Percentiles rank a stretch among this genome's conserved stretches.
phyloP scores from a whole-genome alignment of 805 yeast genomes.

The Metschnikowia picachoensis region DNA sequence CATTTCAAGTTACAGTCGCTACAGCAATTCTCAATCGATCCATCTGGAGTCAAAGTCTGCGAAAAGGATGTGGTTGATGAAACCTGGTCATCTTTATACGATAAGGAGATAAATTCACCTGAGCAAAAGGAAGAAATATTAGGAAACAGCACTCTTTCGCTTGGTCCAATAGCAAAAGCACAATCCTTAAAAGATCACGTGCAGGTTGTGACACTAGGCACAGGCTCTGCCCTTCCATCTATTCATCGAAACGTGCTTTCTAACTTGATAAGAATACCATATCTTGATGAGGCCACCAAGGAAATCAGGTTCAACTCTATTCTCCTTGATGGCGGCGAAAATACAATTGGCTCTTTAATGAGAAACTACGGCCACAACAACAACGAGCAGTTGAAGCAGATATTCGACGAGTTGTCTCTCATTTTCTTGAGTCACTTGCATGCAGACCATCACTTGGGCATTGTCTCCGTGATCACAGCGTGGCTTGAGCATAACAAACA shows the following conservation, averaged over 20 bases:
- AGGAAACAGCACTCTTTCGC: conserved; percentile 18
- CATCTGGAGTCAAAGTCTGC: conserved; percentile 22
- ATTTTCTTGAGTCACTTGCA: conserved; percentile 85
- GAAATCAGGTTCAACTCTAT: conserved; percentile 39
- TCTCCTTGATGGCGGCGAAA: conserved; percentile 93
- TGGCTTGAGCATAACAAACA: conserved; percentile 52
- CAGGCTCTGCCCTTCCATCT: conserved; percentile 90
- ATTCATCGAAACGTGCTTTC: conserved; percentile 81
- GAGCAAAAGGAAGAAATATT: conserved; percentile 18
- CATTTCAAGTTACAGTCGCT: conserved; percentile 27
- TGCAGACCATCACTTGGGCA: conserved; percentile 95
- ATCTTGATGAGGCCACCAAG: conserved; percentile 16
- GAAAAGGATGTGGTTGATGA: conserved; percentile 14
- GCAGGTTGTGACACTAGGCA: conserved; percentile 77
- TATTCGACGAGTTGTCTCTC: conserved; percentile 59
- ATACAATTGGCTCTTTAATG: conserved; percentile 68
- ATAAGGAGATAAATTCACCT: conserved; percentile 18
- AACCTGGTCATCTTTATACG: conserved; percentile 32
- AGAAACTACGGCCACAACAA: conserved; percentile 56
- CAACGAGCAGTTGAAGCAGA: conserved; percentile 26
- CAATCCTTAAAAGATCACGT: conserved; percentile 45
- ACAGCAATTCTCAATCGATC: conserved; percentile 27
- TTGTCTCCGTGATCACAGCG: conserved; percentile 59
- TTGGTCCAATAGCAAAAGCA: conserved; percentile 11
- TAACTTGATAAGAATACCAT: conserved; percentile 71